Base-by-base conservation (phyloP, 2,329 filamentous ascomycete species). In the Colletotrichum tamarilloi region DNA sequence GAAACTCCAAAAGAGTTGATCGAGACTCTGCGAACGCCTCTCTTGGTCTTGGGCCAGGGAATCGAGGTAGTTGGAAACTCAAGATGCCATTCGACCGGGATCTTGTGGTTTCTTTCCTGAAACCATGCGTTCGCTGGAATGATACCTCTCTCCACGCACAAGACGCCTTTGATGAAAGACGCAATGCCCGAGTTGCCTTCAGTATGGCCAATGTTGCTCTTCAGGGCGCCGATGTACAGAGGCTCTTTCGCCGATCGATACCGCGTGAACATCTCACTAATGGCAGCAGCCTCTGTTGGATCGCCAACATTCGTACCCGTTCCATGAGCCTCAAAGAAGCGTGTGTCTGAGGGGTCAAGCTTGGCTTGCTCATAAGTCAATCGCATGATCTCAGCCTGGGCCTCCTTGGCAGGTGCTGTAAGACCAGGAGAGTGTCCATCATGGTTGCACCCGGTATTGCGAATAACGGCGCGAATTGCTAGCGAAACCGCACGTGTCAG, bases 401-500 rank as follows among this genome's bases (percentile, higher is more conserved):
- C 77, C 1, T 62, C 56, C 1, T 30, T 67, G 24, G 77, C 76
- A 3, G 77, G 79, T 62, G 79, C 76, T 11, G 83, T 83, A 22
- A 87, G 77, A 0, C 83, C 83, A 8, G 77, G 74, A 0, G 82
- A 82, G 3, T 78, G 83, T 1, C 87, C 88, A 68, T 89, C 85
- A 16, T 74, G 76, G 67, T 85, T 86, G 19, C 76, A 71, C 0
- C 77, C 79, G 0, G 82, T 83, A 1, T 75, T 79, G 14, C 81
- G 77, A 22, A 85, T 81, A 1, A 83, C 79, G 5, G 79, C 82
- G 2, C 81, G 78, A 32, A 85, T 81, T 58, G 86, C 85, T 85
- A 79, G 92, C 93, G 57, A 93, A 76, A 3, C 92, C 76, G 1
- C 93, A 79, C 16, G 88, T 84, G 0, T 85, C 89, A 32, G 89